phyloP scores from a whole-genome alignment of 2,329 filamentous ascomycete genomes.

The Ophiognomonia clavigignenti-juglandacearum region DNA sequence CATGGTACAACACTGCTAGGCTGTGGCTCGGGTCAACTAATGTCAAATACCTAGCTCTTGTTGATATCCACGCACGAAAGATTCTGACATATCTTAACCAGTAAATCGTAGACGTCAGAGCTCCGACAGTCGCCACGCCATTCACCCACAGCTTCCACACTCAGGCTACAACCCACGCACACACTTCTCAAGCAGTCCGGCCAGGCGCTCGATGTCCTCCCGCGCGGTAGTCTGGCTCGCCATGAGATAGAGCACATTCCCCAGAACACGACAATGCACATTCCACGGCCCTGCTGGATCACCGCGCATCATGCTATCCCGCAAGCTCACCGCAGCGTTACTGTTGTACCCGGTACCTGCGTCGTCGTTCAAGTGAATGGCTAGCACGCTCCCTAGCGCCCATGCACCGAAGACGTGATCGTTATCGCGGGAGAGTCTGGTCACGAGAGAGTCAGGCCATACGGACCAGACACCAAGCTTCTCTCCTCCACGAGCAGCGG shows the following conservation, averaged over 20 bases:
- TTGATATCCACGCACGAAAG: background rate
- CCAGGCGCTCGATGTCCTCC: background rate
- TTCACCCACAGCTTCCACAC: background rate
- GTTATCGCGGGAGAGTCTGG: background rate
- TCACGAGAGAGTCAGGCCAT: slow-evolving; percentile 1
- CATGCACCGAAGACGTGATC: background rate
- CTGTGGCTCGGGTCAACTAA: too few relatives aligned
- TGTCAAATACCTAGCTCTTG: background rate
- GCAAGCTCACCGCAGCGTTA: slow-evolving; percentile 38
- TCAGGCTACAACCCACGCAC: background rate
- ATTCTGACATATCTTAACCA: background rate
- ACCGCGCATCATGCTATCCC: slow-evolving; percentile 27
- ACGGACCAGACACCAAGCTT: slow-evolving; percentile 19
- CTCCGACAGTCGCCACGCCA: background rate
- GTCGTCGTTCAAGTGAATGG: slow-evolving; percentile 48
- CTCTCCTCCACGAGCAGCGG: too few relatives aligned
- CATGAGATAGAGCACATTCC: slow-evolving; percentile 57
- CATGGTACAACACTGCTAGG: too few relatives aligned
- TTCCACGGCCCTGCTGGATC: slow-evolving; percentile 34
- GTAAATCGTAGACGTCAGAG: background rate
- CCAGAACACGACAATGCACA: slow-evolving; percentile 49
- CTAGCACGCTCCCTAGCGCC: slow-evolving; percentile 23
- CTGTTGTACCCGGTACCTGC: slow-evolving; percentile 43
- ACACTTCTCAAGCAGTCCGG: background rate
- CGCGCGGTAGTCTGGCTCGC: slow-evolving; percentile 36